phyloP scores from a whole-genome alignment of 2,329 filamentous ascomycete genomes.

The Alternaria tenuissima region DNA sequence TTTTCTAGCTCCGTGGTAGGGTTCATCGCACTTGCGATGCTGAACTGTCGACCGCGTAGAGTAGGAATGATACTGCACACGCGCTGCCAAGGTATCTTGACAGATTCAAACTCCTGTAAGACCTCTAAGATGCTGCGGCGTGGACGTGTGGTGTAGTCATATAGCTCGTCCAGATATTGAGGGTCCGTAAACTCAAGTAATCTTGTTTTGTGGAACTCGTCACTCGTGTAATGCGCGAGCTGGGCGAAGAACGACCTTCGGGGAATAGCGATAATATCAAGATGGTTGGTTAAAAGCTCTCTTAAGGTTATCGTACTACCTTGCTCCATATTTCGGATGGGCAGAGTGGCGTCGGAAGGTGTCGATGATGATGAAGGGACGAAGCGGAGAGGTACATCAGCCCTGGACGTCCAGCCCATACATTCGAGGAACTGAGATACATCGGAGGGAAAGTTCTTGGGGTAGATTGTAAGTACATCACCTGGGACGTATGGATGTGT shows the following conservation, averaged over 20 bases:
- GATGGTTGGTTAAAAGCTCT: conserved; percentile 77
- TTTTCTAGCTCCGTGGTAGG: conserved; percentile 13
- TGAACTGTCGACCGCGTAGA: conserved; percentile 91
- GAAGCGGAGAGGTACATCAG: conserved; percentile 73
- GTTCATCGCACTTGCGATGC: conserved; percentile 78
- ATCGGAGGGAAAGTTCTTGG: conserved; percentile 84
- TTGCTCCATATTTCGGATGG: conserved; percentile 51
- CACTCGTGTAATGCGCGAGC: conserved; percentile 76
- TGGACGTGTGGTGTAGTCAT: conserved; percentile 92
- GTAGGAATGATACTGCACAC: conserved; percentile 77
- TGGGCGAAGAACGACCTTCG: conserved; percentile 84
- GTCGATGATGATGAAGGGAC: conserved; percentile 42
- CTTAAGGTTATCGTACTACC: conserved; percentile 69
- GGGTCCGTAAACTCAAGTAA: conserved; percentile 84
- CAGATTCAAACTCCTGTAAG: conserved; percentile 85
- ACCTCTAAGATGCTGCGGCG: conserved; percentile 92
- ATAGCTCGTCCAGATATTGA: conserved; percentile 86
- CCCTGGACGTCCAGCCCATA: conserved; percentile 79
- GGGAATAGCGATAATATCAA: conserved; percentile 91
- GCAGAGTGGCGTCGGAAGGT: conserved; percentile 49
- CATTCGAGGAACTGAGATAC: conserved; percentile 79
- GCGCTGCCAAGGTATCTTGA: conserved; percentile 80
- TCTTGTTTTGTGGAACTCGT: conserved; percentile 78
- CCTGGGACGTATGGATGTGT: conserved; percentile 70
- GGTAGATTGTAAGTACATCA: conserved; percentile 81